Conservation (phyloP, 2,329 filamentous ascomycete genomes). For the Botrytis fabae region DNA sequence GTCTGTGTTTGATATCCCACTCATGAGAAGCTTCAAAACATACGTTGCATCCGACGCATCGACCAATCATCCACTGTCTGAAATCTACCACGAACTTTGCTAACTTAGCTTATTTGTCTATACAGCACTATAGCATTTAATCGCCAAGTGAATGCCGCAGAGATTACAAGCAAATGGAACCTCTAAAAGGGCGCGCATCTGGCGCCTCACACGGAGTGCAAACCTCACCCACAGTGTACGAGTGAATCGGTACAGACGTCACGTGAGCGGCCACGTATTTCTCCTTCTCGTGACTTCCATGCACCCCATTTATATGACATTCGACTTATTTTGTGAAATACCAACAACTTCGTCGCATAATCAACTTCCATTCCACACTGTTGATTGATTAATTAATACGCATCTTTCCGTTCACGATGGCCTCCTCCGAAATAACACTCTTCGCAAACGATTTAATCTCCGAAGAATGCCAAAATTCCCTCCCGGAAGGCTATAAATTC, state of each 20-base stretch:
- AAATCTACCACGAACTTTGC: neutral
- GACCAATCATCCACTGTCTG: neutral
- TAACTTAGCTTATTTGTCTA: neutral
- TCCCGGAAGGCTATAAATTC: constrained; percentile 19
- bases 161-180: neutral
- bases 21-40: neutral
- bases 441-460: constrained; percentile 17
- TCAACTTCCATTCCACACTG: too few relatives aligned
- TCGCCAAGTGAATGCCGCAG: too few relatives aligned
- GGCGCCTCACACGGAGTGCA: neutral
- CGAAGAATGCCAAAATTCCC: constrained; percentile 5
- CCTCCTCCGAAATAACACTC: neutral
- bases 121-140: neutral
- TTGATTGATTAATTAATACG: neutral
- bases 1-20: neutral
- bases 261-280: constrained; percentile 17
- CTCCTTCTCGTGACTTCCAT: constrained; percentile 2
- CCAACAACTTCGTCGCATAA: neutral
- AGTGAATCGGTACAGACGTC: neutral
- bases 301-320: constrained; percentile 12
- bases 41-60: neutral
- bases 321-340: neutral
- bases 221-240: neutral
- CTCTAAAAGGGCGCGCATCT: neutral
- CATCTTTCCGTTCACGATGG: neutral